Conservation (phyloP, 805 yeast genomes). For the Candida ascalaphidarum region DNA sequence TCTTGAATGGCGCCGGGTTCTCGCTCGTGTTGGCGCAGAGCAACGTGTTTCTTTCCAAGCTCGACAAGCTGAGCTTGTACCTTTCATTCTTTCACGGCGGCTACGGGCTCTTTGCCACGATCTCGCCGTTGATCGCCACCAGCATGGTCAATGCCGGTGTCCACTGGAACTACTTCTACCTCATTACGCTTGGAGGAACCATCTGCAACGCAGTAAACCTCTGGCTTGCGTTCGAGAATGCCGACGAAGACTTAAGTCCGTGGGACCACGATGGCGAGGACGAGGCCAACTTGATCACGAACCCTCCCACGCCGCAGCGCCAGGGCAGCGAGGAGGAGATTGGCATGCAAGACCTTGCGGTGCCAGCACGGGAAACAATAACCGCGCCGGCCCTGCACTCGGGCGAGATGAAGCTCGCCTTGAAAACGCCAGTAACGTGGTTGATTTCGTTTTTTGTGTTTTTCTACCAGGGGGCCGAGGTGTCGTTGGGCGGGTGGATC, state of each 20-base stretch:
- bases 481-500: conserved; percentile 16
- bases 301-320: too few relatives aligned
- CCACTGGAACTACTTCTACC: conserved; percentile 11
- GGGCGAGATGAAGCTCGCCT: conserved; percentile 7
- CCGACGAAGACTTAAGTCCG: conserved; percentile 8
- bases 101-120: conserved; percentile 67
- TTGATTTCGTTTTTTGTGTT: conserved; percentile 9
- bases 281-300: conserved; percentile 1
- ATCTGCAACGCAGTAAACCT: conserved; percentile 3
- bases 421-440: conserved; percentile 11
- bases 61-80: conserved; percentile 46
- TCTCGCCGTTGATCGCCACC: conserved; percentile 40
- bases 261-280: conserved; percentile 8
- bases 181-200: conserved; percentile 9
- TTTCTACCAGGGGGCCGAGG: conserved; percentile 14
- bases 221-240: conserved; percentile 6
- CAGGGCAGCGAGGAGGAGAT: too few relatives aligned
- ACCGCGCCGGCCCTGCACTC: conserved; percentile 3
- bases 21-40: conserved; percentile 43
- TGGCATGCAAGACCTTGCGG: neutral
- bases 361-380: conserved; percentile 2
- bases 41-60: conserved; percentile 41
- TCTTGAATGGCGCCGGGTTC: conserved; percentile 51
- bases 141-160: conserved; percentile 5
- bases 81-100: conserved; percentile 59